Percentiles rank a stretch among this genome's conserved stretches.
These are phyloP conservation scores for Aspergillus ochraceoroseus DNA, from an alignment of 2,329 filamentous ascomycete genomes.

Conservation along the genomic window DNA sequence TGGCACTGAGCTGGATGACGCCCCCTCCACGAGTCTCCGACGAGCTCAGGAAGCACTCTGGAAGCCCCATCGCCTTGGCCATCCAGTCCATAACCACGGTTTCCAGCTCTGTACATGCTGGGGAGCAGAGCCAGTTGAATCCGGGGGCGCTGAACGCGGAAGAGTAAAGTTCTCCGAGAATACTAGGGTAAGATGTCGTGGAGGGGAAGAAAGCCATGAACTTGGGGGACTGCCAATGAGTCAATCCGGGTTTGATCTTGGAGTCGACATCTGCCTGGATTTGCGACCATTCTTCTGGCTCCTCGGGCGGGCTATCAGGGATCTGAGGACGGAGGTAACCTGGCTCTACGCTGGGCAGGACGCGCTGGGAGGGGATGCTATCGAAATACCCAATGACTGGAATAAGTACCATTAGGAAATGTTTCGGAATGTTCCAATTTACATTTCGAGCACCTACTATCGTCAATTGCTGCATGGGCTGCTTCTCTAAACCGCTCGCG, in stretches of 20 bases:
- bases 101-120: slow-evolving; percentile 87
- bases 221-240: slow-evolving; percentile 90
- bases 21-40: slow-evolving; percentile 66
- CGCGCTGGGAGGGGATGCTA: slow-evolving; percentile 62
- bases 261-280: slow-evolving; percentile 79
- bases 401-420: slow-evolving; percentile 6
- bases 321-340: slow-evolving; percentile 81
- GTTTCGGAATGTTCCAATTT: background rate
- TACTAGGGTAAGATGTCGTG: slow-evolving; percentile 71
- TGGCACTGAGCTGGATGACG: slow-evolving; percentile 89
- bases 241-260: slow-evolving; percentile 86
- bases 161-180: slow-evolving; percentile 88
- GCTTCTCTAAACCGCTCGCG: slow-evolving; percentile 70
- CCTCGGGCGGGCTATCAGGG: slow-evolving; percentile 60
- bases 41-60: slow-evolving; percentile 66
- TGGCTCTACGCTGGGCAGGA: slow-evolving; percentile 72
- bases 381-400: slow-evolving; percentile 80
- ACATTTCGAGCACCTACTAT: slow-evolving; percentile 56
- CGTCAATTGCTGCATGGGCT: slow-evolving; percentile 72
- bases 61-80: slow-evolving; percentile 67
- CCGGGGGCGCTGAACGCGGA: slow-evolving; percentile 82
- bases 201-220: slow-evolving; percentile 97
- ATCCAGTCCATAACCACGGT: slow-evolving; percentile 92
- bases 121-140: slow-evolving; percentile 96
- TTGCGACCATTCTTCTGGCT: slow-evolving; percentile 65